Base-by-base conservation (phyloP, 2,329 filamentous ascomycete species). In the Colletotrichum cordylinicola region DNA sequence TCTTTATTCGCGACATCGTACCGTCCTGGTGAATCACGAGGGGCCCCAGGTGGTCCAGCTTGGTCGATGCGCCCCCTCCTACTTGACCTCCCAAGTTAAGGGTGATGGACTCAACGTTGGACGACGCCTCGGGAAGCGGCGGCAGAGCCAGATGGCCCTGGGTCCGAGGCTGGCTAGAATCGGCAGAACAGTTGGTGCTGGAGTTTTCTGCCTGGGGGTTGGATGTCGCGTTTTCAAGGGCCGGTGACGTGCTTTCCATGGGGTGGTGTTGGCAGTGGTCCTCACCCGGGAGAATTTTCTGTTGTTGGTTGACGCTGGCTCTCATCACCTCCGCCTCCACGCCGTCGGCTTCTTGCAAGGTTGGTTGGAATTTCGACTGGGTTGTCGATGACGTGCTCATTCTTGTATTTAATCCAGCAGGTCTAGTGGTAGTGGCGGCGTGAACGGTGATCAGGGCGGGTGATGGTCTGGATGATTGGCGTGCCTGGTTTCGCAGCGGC, bases 21-120 rank as follows among this genome's bases (percentile, higher is more conserved):
- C 94, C 94, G 83, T 96, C 93, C 76, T 88, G 86, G 82, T 95
- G 94, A 70, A 96, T 92, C 2, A 96, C 93, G 79, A 96, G 87
- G 2, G 94, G 94, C 0, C 94, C 94, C 29, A 96, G 86, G 76
- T 91, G 89, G 80, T 95, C 93, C 10, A 96, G 89, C 66, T 89
- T 90, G 58, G 94, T 87, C 2, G 82, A 82, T 16, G 84, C 39
- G 74, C 78, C 58, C 72, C 62, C 74, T 62, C 74, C 74, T 37
- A 29, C 8, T 37, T 74, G 80, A 58, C 80, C 80, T 64, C 81
- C 81, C 75, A 85, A 80, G 78, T 85, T 83, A 33, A 85, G 81
- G n/a, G 78, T 81, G 31, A 80, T 75, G 60, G 78, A 24, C 7
- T 21, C 33, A 21, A n/a, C 58, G 56, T 37, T 39, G 24, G 31